Conservation (phyloP, 257 asterid species). For the Solanum dulcamara region DNA sequence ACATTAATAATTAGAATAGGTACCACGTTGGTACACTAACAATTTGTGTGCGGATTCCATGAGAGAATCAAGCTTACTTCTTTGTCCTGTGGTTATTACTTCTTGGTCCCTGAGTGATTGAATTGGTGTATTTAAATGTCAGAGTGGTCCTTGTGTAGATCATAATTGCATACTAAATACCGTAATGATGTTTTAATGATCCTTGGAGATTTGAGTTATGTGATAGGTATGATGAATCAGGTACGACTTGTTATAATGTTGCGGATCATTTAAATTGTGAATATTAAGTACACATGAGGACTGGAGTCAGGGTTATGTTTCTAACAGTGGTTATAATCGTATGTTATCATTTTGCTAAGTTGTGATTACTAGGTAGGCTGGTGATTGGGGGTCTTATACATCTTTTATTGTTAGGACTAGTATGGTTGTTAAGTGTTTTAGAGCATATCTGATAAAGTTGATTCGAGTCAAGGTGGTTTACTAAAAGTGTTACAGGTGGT, state of each 20-base stretch:
- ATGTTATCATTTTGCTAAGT: neutral
- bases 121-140: neutral
- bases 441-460: too few species aligned
- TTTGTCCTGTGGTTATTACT: neutral
- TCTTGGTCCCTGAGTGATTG: too few species aligned
- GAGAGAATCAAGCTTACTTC: neutral
- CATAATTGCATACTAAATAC: neutral
- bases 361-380: too few species aligned
- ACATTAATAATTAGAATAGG: neutral
- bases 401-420: too few species aligned
- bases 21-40: neutral
- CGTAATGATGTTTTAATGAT: neutral
- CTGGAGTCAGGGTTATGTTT: neutral
- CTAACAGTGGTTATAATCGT: neutral
- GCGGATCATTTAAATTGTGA: neutral
- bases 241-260: neutral
- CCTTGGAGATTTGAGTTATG: neutral
- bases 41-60: neutral
- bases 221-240: neutral
- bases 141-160: neutral
- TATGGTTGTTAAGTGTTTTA: too few species aligned
- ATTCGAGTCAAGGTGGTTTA: too few species aligned
- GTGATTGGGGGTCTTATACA: too few species aligned
- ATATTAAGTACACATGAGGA: neutral
- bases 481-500: too few species aligned